Base-by-base conservation (phyloP, 208 protist genomes). In the Crithidia acanthocephali region DNA sequence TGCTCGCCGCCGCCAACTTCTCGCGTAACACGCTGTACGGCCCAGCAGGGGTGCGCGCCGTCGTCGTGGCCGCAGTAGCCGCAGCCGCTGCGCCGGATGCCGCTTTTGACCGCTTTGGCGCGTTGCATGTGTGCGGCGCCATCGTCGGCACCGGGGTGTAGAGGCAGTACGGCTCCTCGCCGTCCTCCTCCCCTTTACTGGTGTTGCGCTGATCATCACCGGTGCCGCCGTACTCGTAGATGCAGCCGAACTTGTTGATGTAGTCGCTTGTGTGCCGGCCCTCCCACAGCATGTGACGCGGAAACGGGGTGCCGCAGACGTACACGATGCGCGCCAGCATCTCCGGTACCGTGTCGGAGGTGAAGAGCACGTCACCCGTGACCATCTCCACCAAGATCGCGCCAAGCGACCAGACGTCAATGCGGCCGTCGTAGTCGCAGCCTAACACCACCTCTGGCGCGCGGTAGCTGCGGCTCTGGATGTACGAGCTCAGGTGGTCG, bases 391-490 rank as follows among this genome's bases (percentile, higher is more conserved):
- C 90, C 20, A 99, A 71, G 68, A 99, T 98, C 20, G 94, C 96
- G 16, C 96, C 96, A 42, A 99, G 85, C 4, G 95, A 98, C 96
- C 97, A 99, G 1, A 99, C 87, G 76, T 99, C 96, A 68, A 99
- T 98, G 57, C 95, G 91, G 56, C 92, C 86, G 81, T 97, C 94
- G 76, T 98, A 98, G 73, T 96, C 90, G 67, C 90, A 92, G 50
- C 96, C 95, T 15, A 98, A 74, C 58, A 98, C 92, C 33, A 98
- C 95, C 76, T 98, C 91, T 32, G 94, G 93, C 1, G 97, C 96
- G 33, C 96, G 93, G 78, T 98, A 98, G 69, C 95, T 98, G 25
- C 96, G 84, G 47, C 91, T 97, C 76, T 98, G 95, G 48, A 97
- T 95, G 82, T 98, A 98, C 15, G 92, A 97, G 70, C 91, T 97